Base-by-base conservation (phyloP, 23 red algal genomes). In the Chondrus crispus region DNA sequence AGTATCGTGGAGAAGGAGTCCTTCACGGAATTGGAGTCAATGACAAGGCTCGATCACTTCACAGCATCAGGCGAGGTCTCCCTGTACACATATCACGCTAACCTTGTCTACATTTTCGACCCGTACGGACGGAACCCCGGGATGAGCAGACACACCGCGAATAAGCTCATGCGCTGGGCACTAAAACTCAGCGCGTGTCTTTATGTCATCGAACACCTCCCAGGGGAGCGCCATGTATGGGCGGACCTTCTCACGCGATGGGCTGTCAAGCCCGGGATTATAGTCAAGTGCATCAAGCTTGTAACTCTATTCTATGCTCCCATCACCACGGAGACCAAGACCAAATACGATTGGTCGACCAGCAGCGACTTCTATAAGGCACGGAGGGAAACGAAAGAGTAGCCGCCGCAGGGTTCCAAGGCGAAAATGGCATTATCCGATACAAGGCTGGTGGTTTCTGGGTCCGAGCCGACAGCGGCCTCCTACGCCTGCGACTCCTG, bases 91-190 rank as follows among this genome's bases (percentile, higher is more conserved):
- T 9, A 83, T 26, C 1, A n/a, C 36, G 2, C 79, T 20, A 83
- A 62, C 28, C 79, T 83, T 14, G 58, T 52, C 16, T 69, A 83
- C 52, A 16, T 83, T 69, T 83, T 83, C 20, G 53, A 70, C 13
- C 79, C 48, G 13, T 38, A 38, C 10, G 1, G 79, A 18, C 8
- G 8, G 10, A 60, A 2, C 26, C n/a, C 79, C 22, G 47, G 79
- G 7, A 83, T 83, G 0, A 29, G 0, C 22, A 20, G 39, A n/a
- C 46, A 83, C 36, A 68, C 45, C 29, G 2, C 52, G 8, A 49
- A 1, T 11, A 83, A 83, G 26, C 79, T 28, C 24, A 60, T 51
- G 30, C n/a, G 48, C 10, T 69, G 79, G 79, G 79, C 79, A 32
- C 11, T 62, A 7, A 83, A 83, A 36, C 29, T 55, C 0, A 62